Evolutionary conservation across 140 eudicot genomes (phyloP), one percentile per base, ranked within the genome.

Genomic region (Flaveria floridana): DNA sequence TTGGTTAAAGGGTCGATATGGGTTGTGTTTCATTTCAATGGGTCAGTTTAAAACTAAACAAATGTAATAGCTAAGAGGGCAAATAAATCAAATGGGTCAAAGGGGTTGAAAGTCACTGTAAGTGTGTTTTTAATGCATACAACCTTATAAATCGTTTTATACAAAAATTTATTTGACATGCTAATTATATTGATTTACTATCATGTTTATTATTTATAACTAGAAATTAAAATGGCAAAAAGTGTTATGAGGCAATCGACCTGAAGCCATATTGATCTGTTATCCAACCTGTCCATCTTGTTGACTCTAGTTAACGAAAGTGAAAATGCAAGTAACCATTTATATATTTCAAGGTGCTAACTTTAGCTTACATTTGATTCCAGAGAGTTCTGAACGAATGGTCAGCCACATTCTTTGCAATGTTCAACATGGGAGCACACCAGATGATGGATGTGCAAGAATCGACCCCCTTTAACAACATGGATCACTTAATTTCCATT

Each of bases 351-450:
- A 25, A 16, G 4, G 65, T 70, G 30, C 47, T 70, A 37, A 78
- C 11, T 10, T 69, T 63, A 9, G n/a, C 25, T 1, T 48, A 48
- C 26, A 37, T 44, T 78, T 70, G 58, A 48, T 68, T 78, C 2
- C 90, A 92, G 95, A 86, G 85, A 80, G 98, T 92, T 70, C 83
- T 87, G 41, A 87, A 89, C 55, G 90, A 87, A 25, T 87, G 97
- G 97, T 92, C 96, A 7, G 83, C 84, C 55, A 86, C 85, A 55
- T 87, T 92, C 74, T 82, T 89, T 73, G 75, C 87, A 8, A 73
- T 89, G 86, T 87, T 92, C 83, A 82, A 66, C 56, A 82, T 89
- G 81, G 91, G 88, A 14, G 84, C 91, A 53, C 81, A 70, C 81
- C 91, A 86, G 81, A 63, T 81, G 72, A 86, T 75, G 16, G 85